A percentile compares a stretch with the other conserved stretches of the same genome.
Conservation (phyloP, 2,329 filamentous ascomycete genomes). For the Verruconis gallopava region DNA sequence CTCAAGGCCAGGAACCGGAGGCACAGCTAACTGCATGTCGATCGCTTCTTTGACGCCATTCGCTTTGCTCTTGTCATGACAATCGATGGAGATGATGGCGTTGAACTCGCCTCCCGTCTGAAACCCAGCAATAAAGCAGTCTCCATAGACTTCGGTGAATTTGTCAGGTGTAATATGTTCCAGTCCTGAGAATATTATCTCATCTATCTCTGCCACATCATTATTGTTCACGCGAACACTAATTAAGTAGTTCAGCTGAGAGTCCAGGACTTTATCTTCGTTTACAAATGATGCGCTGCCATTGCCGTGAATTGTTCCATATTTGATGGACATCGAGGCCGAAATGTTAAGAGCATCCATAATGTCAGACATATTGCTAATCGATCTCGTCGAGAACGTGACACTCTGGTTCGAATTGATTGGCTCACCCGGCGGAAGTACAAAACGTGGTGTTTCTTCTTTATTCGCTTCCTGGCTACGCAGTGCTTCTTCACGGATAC, state of each 20-base stretch:
- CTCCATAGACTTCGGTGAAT: slow-evolving; percentile 22
- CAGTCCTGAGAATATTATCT: slow-evolving; percentile 19
- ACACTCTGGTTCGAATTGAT: slow-evolving; percentile 19
- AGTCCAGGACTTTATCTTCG: slow-evolving; percentile 20
- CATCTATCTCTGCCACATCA: slow-evolving; percentile 12
- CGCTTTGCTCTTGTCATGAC: slow-evolving; percentile 20
- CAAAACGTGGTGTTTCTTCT: background rate
- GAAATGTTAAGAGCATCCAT: slow-evolving; percentile 28
- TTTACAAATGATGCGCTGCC: slow-evolving; percentile 20
- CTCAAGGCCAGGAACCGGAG: slow-evolving; percentile 15
- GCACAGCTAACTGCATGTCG: slow-evolving; percentile 19
- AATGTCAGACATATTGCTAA: slow-evolving; percentile 25
- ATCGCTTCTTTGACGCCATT: slow-evolving; percentile 22
- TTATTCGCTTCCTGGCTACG: background rate
- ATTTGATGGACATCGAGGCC: slow-evolving; percentile 25
- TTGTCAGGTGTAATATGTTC: slow-evolving; percentile 17
- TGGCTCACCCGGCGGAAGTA: slow-evolving; percentile 8
- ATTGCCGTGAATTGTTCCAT: slow-evolving; percentile 22
- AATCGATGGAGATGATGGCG: slow-evolving; percentile 21
- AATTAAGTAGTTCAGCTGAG: slow-evolving; percentile 20
- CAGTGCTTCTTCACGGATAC: background rate
- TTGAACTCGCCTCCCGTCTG: slow-evolving; percentile 23
- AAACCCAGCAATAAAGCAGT: slow-evolving; percentile 22
- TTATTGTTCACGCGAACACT: slow-evolving; percentile 20
- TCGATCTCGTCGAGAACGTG: slow-evolving; percentile 19